phyloP scores from a whole-genome alignment of 2,329 filamentous ascomycete species.

The Apiospora pterosperma region DNA sequence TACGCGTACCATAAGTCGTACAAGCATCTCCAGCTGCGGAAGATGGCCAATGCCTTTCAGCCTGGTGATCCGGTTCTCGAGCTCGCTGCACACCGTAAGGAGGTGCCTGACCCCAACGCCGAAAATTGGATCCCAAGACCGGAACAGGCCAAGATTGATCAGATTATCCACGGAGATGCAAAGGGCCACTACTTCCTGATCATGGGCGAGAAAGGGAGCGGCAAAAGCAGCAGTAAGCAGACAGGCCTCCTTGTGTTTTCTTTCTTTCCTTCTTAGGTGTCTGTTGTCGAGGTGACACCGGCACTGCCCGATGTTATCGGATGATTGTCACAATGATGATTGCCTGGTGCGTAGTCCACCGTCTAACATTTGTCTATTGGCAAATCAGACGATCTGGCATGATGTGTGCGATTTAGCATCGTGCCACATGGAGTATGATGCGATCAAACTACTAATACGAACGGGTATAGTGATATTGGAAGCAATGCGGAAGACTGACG shows the following conservation, averaged over 20 bases:
- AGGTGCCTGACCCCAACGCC: constrained; percentile 41
- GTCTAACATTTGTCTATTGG: not conserved
- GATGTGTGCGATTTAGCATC: not conserved
- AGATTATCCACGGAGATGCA: constrained; percentile 71
- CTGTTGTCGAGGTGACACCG: not conserved
- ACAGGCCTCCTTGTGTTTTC: not conserved
- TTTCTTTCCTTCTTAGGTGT: not conserved
- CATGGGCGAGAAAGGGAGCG: constrained; percentile 92
- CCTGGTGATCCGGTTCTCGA: constrained; percentile 89
- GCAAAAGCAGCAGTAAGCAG: constrained; percentile 72
- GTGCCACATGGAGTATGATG: constrained; percentile 14
- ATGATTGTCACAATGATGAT: not conserved
- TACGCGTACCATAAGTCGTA: constrained; percentile 81
- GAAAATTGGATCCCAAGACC: constrained; percentile 79
- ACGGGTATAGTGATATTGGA: constrained; percentile 50
- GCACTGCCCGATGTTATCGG: not conserved
- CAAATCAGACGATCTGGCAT: not conserved
- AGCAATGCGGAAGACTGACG: constrained; percentile 89
- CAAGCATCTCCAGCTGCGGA: constrained; percentile 85
- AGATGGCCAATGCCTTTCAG: constrained; percentile 89
- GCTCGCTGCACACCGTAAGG: constrained; percentile 65
- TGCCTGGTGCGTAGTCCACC: not conserved
- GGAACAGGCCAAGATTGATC: constrained; percentile 78
- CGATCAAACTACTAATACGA: not conserved
- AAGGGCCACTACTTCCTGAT: constrained; percentile 87